phyloP scores from a whole-genome alignment of 2,329 filamentous ascomycete species.

The Coniochaeta hoffmannii region DNA sequence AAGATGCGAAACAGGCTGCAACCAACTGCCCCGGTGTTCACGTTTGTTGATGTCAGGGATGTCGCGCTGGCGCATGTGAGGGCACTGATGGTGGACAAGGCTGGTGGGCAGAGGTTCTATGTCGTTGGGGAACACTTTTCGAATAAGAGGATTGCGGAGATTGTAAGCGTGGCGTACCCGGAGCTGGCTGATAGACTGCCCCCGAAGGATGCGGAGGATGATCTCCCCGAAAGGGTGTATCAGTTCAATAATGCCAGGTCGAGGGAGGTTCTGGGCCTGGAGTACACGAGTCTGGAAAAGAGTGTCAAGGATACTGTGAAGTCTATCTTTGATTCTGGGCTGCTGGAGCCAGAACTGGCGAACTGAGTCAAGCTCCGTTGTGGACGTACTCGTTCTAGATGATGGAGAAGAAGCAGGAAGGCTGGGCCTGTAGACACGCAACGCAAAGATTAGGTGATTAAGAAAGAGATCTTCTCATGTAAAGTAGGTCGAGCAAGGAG shows the following conservation, averaged over 20 bases:
- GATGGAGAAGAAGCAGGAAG: no score
- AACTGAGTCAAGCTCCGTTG: no score
- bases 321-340: slow-evolving; percentile 23
- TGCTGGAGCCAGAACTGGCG: neutral
- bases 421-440: no score
- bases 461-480: no score
- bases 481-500: no score
- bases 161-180: slow-evolving; percentile 48
- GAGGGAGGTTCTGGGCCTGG: slow-evolving; percentile 48
- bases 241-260: slow-evolving; percentile 48
- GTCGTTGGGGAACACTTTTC: slow-evolving; percentile 52
- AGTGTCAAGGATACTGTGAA: slow-evolving; percentile 52
- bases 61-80: slow-evolving; percentile 57
- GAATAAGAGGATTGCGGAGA: slow-evolving; percentile 50
- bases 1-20: slow-evolving; percentile 49
- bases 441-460: no score
- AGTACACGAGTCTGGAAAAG: slow-evolving; percentile 51
- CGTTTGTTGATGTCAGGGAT: slow-evolving; percentile 55
- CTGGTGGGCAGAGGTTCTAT: slow-evolving; percentile 50
- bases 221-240: slow-evolving; percentile 41
- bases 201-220: slow-evolving; percentile 25
- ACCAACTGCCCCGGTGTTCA: slow-evolving; percentile 46
- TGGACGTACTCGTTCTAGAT: no score
- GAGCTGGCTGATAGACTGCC: slow-evolving; percentile 40
- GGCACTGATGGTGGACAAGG: slow-evolving; percentile 41